Base-by-base conservation (phyloP, 805 yeast species). In the Nakazawaea pomicola region DNA sequence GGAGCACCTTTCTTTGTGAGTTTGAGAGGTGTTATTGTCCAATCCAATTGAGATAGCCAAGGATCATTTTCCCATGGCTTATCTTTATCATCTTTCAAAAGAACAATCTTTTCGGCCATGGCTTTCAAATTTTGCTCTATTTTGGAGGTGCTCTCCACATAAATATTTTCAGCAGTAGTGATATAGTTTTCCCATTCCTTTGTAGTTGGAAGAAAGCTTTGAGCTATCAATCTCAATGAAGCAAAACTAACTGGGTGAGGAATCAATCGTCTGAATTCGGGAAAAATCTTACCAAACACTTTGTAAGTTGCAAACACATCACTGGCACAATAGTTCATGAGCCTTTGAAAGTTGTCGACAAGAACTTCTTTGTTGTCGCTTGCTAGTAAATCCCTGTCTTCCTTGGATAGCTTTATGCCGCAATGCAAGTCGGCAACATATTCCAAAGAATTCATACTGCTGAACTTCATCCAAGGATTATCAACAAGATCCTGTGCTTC, bases 161-260 rank as follows among this genome's bases (percentile, higher is more conserved):
- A 91, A 36, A 76, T 58, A 1, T 52, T 41, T 57, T 93, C 99
- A 2, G 96, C 78, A 2, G 61, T 68, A 5, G 69, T 59, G n/a
- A 90, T 62, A 53, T 88, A 93, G 2, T 70, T 56, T 11, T 78
- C 67, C 99, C 99, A 93, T 11, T 72, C 59, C 16, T 56, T 58
- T 14, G 83, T 76, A 0, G 95, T 82, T 1, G 99, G 96, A 30
- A 95, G 62, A 36, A 90, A 76, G 33, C 85, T 74, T 16, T 82
- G 71, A 8, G 89, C 80, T 53, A 93, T 65, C 42, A 78, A 81
- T 49, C 83, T 70, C 33, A 93, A 64, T 2, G 96, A 96, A 1
- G 93, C 90, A 64, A 90, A 83, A 12, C 95, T 85, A 2, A 91
- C 95, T 0, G 99, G 97, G 60, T 93, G 99, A 0, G 99, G 96